These are phyloP conservation scores for Casaregolazyma lundiana DNA, from an alignment of 1,139 yeast genomes.

Conservation along the genomic window DNA sequence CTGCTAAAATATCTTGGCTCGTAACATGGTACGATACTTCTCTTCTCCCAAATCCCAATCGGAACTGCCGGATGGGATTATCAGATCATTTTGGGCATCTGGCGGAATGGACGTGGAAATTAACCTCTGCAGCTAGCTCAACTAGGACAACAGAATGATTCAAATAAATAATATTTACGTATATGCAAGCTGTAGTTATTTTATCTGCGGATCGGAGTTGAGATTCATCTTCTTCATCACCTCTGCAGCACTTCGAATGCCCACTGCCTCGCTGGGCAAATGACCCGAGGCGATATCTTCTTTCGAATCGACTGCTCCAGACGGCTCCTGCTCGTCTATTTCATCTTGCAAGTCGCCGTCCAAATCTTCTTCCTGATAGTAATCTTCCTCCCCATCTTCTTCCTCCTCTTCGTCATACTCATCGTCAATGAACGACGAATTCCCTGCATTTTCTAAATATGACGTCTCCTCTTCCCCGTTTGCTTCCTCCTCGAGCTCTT, in stretches of 20 bases:
- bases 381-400: slow-evolving; percentile 7
- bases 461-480: slow-evolving; percentile 17
- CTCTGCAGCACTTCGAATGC: slow-evolving; percentile 6
- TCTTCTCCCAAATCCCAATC: no score
- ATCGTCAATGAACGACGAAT: slow-evolving; percentile 20
- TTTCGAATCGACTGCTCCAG: neutral
- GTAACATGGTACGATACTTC: no score
- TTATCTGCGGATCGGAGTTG: neutral
- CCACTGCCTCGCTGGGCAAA: no score
- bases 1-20: no score
- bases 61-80: neutral
- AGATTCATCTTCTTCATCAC: slow-evolving; percentile 4
- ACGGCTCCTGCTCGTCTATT: neutral
- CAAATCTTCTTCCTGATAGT: slow-evolving; percentile 10
- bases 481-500: slow-evolving; percentile 23
- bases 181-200: slow-evolving; percentile 1
- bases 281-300: neutral
- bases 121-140: no score
- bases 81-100: slow-evolving; percentile 1
- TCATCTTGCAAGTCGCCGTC: slow-evolving; percentile 9
- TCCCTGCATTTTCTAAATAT: slow-evolving; percentile 17
- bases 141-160: neutral
- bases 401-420: slow-evolving; percentile 23
- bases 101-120: no score
- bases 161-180: neutral